These are phyloP conservation scores for Rhinocladiella similis DNA, from an alignment of 2,329 filamentous ascomycete species.

Conservation along the genomic window DNA sequence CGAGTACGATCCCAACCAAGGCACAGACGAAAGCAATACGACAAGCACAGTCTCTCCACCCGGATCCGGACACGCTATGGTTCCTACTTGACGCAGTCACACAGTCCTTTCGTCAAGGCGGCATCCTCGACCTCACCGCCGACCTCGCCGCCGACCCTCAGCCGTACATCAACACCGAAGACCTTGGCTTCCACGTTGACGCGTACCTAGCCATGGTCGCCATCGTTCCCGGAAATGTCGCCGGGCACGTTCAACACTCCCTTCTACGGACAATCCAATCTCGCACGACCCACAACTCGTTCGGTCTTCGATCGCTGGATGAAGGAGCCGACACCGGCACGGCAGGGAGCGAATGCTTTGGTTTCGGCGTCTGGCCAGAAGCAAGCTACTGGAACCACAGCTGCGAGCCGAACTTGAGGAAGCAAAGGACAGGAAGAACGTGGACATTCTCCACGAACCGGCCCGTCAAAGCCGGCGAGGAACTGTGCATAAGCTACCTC, in stretches of 20 bases:
- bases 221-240: background rate
- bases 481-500: conserved; percentile 25
- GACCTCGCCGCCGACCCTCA: background rate
- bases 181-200: conserved; percentile 1
- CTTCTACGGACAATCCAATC: conserved; percentile 9
- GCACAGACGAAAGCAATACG: background rate
- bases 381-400: conserved; percentile 23
- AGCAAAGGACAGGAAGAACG: conserved; percentile 10
- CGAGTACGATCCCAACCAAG: background rate
- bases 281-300: conserved; percentile 19
- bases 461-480: conserved; percentile 7
- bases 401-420: conserved; percentile 16
- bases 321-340: conserved; percentile 7
- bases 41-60: background rate
- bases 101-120: background rate
- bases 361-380: conserved; percentile 20
- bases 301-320: conserved; percentile 13
- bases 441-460: conserved; percentile 12
- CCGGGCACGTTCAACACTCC: background rate
- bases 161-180: background rate
- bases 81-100: background rate
- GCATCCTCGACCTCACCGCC: background rate
- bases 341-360: conserved; percentile 14
- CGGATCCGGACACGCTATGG: background rate
- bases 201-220: conserved; percentile 10